Conservation (phyloP, 176 grass and related monocot genomes). For the Aegilops speltoides region DNA sequence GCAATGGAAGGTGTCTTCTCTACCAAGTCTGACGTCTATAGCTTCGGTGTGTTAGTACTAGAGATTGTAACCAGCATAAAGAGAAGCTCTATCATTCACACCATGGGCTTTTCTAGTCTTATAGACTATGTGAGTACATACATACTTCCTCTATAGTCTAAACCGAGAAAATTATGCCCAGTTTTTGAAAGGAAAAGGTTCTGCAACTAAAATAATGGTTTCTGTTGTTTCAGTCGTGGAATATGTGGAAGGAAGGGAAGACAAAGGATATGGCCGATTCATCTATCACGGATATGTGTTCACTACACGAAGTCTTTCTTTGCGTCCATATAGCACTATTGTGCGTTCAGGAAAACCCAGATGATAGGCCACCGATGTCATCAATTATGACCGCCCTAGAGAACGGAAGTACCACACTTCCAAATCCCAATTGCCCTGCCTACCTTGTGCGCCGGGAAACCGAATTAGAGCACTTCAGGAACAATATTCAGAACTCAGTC, state of each 20-base stretch:
- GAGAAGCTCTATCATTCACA: slow-evolving; percentile 31
- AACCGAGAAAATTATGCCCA: neutral
- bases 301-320: slow-evolving; percentile 7
- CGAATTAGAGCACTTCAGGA: neutral
- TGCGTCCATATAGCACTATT: slow-evolving; percentile 44
- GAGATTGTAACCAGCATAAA: slow-evolving; percentile 40
- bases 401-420: slow-evolving; percentile 31
- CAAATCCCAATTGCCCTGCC: neutral
- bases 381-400: slow-evolving; percentile 33
- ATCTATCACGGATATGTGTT: slow-evolving; percentile 20
- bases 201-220: neutral
- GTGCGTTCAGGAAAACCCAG: slow-evolving; percentile 43
- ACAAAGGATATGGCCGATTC: slow-evolving; percentile 19
- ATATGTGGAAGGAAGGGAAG: slow-evolving; percentile 49
- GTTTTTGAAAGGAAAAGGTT: neutral
- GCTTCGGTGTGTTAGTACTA: slow-evolving; percentile 47
- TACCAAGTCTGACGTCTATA: slow-evolving; percentile 53
- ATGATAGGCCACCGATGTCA: slow-evolving; percentile 34
- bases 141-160: neutral
- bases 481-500: neutral
- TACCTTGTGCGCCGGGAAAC: neutral
- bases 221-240: slow-evolving; percentile 30
- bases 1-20: slow-evolving; percentile 57
- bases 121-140: slow-evolving; percentile 37
- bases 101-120: slow-evolving; percentile 32